Base-by-base conservation (phyloP, 495 filamentous ascomycete genomes). In the Lichenothelia convexa region DNA sequence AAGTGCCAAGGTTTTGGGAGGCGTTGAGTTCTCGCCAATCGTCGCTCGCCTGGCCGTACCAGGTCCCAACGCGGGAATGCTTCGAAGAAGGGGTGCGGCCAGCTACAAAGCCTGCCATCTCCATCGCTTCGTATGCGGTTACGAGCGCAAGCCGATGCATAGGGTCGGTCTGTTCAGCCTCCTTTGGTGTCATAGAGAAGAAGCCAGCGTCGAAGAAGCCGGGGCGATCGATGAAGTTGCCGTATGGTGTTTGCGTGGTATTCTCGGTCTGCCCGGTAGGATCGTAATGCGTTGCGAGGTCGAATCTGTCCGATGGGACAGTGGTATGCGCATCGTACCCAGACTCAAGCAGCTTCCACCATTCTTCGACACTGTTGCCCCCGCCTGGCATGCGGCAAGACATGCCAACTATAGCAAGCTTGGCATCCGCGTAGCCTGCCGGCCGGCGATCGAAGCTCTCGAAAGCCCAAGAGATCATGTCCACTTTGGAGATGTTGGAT, bases 101-200 rank as follows among this genome's bases (percentile, higher is more conserved):
- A 7, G 48, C 41, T 2, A 54, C 50, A 30, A 46, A 46, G n/a
- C 59, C 59, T 29, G 57, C 48, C 44, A 37, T 42, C 32, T 63
- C 59, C 7, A 63, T 24, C 3, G 60, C 60, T 44, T 63, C 60
- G 31, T 59, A 61, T 1, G 54, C 45, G 3, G 51, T 55, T 2
- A 51, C 36, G 3, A 63, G 21, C 11, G 49, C 51, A 5, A 63
- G 32, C 7, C 59, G 39, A 26, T 61, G 57, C 17, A 38, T 43
- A 30, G 60, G 60, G 39, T 63, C 60, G 0, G 43, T 50, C 34
- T 63, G 47, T 2, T 42, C 31, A 0, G 63, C 61, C 39, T 68
- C 64, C 34, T 46, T 21, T 0, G 59, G 58, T n/a, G 55, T 58
- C 42, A 62, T 60, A 44, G 51, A 56, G 48, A 62, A 62, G 32